Conservation (phyloP, 768 basidiomycete genomes). For the Lentinula aciculospora region DNA sequence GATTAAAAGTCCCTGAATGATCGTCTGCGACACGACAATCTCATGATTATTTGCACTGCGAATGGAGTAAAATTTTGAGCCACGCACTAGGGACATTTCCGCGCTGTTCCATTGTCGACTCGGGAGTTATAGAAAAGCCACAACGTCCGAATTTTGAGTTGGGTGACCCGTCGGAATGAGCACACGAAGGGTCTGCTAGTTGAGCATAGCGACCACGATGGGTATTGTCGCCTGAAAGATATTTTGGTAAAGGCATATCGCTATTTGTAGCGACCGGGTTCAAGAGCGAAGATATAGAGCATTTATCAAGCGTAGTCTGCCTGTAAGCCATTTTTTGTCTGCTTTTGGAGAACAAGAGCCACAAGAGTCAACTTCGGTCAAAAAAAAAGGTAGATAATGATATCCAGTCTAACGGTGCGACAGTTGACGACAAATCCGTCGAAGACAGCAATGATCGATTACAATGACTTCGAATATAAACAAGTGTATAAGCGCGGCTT, state of each 20-base stretch:
- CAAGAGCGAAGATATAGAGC: not conserved
- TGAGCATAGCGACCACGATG: not conserved
- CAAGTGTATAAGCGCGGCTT: constrained; percentile 3
- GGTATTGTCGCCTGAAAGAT: not conserved
- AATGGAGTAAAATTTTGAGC: not conserved
- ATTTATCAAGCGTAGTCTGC: not conserved
- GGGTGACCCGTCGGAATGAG: not conserved
- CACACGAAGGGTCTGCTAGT: not conserved
- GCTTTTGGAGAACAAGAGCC: too few relatives aligned
- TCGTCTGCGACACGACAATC: not conserved
- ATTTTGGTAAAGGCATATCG: not conserved
- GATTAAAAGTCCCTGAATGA: not conserved
- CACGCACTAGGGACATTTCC: not conserved
- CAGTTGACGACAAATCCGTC: not conserved
- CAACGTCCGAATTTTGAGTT: not conserved
- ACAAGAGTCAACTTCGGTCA: not conserved
- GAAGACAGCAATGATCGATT: constrained; percentile 5
- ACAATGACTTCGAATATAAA: not conserved
- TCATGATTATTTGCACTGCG: not conserved
- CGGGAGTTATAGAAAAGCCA: not conserved
- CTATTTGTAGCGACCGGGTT: not conserved
- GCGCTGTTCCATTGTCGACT: not conserved
- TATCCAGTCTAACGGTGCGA: not conserved
- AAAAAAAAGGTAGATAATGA: not conserved
- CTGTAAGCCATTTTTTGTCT: not conserved